Percentiles rank a stretch among this genome's conserved stretches.
These are phyloP conservation scores for Astragalus glycyphyllos DNA, from an alignment of 306 rosid genomes.

Conservation along the genomic window DNA sequence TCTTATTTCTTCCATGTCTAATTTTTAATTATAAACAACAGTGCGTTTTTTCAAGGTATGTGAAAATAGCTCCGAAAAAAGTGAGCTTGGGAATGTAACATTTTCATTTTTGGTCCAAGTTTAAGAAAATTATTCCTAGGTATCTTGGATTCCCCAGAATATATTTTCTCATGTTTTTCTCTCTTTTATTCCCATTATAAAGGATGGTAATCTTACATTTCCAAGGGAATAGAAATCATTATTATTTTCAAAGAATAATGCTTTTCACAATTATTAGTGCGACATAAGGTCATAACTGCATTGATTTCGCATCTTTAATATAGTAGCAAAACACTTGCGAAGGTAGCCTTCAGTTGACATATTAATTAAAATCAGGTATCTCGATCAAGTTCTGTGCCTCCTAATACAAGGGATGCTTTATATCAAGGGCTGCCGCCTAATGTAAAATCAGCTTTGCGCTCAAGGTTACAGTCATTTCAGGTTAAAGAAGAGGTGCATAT, in stretches of 20 bases:
- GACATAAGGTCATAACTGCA: slow-evolving; percentile 15
- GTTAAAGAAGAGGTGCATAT: slow-evolving; percentile 84
- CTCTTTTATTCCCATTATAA: too few species aligned
- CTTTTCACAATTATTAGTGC: slow-evolving; percentile 8
- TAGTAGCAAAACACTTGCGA: slow-evolving; percentile 15
- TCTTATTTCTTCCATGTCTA: background rate
- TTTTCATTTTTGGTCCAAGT: too few species aligned
- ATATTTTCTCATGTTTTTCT: too few species aligned
- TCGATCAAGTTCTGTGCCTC: slow-evolving; percentile 94
- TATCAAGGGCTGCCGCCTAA: slow-evolving; percentile 95
- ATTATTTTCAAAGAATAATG: slow-evolving; percentile 16
- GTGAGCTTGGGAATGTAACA: too few species aligned
- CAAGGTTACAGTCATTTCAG: slow-evolving; percentile 80
- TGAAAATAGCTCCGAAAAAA: too few species aligned
- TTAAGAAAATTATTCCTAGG: too few species aligned
- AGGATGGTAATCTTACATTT: too few species aligned
- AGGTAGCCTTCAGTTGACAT: slow-evolving; percentile 40
- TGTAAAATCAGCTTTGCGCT: slow-evolving; percentile 85
- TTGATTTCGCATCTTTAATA: slow-evolving; percentile 23
- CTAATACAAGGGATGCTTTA: slow-evolving; percentile 91
- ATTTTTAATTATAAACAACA: slow-evolving; percentile 12
- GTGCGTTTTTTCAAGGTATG: background rate
- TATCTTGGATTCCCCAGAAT: too few species aligned
- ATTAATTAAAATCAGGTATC: slow-evolving; percentile 71
- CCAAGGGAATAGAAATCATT: background rate